Percentiles rank a stretch among this genome's conserved stretches.
These are phyloP conservation scores for Saccharomycopsis crataegensis DNA, from an alignment of 1,139 yeast genomes.

Conservation along the genomic window DNA sequence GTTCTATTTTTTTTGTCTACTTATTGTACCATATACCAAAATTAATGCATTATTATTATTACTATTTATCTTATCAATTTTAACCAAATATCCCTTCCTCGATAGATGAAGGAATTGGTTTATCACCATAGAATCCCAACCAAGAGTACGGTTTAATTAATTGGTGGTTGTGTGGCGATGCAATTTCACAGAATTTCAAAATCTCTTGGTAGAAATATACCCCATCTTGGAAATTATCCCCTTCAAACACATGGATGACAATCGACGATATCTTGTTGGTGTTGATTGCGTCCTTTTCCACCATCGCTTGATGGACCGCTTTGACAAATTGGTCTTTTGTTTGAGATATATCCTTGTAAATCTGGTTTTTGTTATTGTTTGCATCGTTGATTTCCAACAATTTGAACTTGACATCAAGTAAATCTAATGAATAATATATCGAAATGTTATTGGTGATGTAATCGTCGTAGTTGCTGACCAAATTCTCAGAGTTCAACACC, in stretches of 20 bases:
- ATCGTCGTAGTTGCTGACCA: neutral
- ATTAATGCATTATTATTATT: neutral
- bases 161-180: conserved; percentile 14
- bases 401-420: conserved; percentile 15
- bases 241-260: conserved; percentile 67
- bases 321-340: conserved; percentile 1
- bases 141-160: conserved; percentile 69
- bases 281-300: neutral
- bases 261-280: conserved; percentile 18
- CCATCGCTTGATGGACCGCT: neutral
- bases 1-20: neutral
- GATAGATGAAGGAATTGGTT: conserved; percentile 55
- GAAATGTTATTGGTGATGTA: conserved; percentile 1
- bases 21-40: neutral
- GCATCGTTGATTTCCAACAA: conserved; percentile 7
- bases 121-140: conserved; percentile 78
- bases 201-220: conserved; percentile 41
- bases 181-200: conserved; percentile 29
- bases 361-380: neutral
- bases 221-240: conserved; percentile 80
- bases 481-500: conserved; percentile 63
- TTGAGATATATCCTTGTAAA: neutral
- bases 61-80: conserved; percentile 8
- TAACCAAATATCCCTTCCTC: conserved; percentile 74
- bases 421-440: conserved; percentile 5